Base-by-base conservation (phyloP, 2,329 filamentous ascomycete species). In the Didymella arachidicola region DNA sequence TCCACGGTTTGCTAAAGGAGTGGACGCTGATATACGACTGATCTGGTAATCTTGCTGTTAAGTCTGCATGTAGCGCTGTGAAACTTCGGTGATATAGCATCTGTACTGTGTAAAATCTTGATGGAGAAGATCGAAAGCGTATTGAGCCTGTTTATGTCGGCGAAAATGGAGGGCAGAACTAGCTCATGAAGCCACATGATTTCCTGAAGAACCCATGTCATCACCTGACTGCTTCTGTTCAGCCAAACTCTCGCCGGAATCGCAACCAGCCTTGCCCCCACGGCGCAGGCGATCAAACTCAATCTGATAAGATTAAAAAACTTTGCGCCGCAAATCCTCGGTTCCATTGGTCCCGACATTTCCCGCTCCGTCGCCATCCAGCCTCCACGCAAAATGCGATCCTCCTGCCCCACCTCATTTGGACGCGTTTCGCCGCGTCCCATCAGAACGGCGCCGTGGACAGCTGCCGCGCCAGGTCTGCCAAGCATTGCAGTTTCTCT, bases 351-450 rank as follows among this genome's bases (percentile, higher is more conserved):
- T 7, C 12, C 41, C 41, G 41, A 43, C 25, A 27, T n/a, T 19
- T 26, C 14, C 41, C 41, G 41, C 41, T 43, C 48, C 54, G 45
- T 38, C 49, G 19, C 19, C 36, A 19, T 39, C 36, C 36, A 39
- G 36, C 34, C 16, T 10, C 32, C 14, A 36, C 3, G 36, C 36
- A 11, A 18, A 39, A 19, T n/a, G 36, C 36, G 36, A 39, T 18
- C 36, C 32, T 36, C 34, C 25, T 29, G n/a, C n/a, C 46, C 50
- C 49, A 53, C 55, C 52, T 41, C 52, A 26, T 32, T 26, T 22
- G 27, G 38, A 58, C 55, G 49, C 49, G 49, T 49, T 32, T 58
- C 55, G 55, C 55, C 55, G 55, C 38, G 16, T 45, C 12, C 34
- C 19, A 38, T 12, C 16, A 38, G 36, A 16, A 34, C 12, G 7